phyloP scores from a whole-genome alignment of 768 basidiomycete genomes.

The Serendipita indica region DNA sequence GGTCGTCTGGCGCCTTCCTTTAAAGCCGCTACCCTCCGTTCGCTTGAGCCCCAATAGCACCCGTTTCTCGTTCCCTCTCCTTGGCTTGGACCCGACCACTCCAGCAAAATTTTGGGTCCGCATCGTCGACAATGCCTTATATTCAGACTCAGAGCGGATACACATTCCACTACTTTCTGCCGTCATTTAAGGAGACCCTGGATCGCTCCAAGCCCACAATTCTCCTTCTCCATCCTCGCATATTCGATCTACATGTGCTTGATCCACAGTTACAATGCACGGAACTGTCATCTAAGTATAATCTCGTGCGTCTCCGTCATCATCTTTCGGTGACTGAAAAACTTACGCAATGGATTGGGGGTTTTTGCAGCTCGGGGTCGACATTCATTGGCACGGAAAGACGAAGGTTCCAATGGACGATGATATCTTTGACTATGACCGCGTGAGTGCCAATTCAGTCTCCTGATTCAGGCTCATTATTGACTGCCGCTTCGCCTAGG shows the following conservation, averaged over 20 bases:
- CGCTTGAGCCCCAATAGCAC: neutral
- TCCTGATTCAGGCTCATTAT: neutral
- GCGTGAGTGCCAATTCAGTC: neutral
- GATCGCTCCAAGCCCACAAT: neutral
- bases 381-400: neutral
- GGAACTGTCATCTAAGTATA: neutral
- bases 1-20: too few species aligned
- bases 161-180: neutral
- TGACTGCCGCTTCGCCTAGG: neutral
- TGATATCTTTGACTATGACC: neutral
- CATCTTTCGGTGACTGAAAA: neutral
- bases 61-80: neutral
- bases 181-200: neutral
- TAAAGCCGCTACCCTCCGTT: too few species aligned
- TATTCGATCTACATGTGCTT: neutral
- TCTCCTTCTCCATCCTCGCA: neutral
- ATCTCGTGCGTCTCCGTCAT: neutral
- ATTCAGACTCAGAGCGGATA: neutral
- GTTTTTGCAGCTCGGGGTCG: neutral
- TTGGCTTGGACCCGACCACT: neutral
- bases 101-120: neutral
- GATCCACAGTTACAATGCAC: neutral
- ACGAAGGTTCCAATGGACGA: neutral
- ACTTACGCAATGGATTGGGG: neutral
- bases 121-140: neutral